Conservation (phyloP, 139 green algal genomes). For the Zygnema circumcarinatum region DNA sequence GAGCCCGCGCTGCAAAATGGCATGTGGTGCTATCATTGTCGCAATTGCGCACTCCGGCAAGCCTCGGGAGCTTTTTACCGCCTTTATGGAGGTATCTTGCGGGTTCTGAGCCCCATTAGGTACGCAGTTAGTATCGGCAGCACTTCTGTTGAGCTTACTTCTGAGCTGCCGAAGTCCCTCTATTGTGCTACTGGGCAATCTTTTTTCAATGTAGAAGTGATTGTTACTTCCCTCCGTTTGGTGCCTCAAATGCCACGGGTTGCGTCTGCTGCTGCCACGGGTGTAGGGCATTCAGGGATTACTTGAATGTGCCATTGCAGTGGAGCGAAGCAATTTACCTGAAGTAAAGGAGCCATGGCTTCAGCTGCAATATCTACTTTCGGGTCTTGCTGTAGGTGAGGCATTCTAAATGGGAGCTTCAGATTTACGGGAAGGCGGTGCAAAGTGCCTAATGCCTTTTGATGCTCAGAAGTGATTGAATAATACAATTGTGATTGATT, state of each 20-base stretch:
- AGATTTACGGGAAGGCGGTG: background rate
- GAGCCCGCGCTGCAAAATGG: background rate
- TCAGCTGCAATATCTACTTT: background rate
- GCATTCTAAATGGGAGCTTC: background rate
- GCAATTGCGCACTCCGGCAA: background rate
- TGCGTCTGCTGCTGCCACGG: background rate
- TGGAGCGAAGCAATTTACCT: background rate
- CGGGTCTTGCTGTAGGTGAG: background rate
- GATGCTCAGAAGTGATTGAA: too few species aligned
- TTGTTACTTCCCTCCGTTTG: background rate
- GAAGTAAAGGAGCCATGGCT: background rate
- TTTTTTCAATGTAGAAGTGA: background rate
- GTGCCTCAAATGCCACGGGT: background rate
- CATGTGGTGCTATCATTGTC: background rate
- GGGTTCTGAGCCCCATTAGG: too few species aligned
- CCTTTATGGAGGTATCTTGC: background rate
- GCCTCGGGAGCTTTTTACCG: background rate
- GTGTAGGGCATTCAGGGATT: background rate
- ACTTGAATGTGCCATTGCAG: background rate
- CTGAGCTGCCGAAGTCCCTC: background rate
- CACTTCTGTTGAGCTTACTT: background rate
- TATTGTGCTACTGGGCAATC: background rate
- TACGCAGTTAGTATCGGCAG: background rate
- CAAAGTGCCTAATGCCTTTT: background rate
- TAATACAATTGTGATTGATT: too few species aligned